phyloP scores from a whole-genome alignment of 129 eudicot species.

The Centrapalus pauciflorus region DNA sequence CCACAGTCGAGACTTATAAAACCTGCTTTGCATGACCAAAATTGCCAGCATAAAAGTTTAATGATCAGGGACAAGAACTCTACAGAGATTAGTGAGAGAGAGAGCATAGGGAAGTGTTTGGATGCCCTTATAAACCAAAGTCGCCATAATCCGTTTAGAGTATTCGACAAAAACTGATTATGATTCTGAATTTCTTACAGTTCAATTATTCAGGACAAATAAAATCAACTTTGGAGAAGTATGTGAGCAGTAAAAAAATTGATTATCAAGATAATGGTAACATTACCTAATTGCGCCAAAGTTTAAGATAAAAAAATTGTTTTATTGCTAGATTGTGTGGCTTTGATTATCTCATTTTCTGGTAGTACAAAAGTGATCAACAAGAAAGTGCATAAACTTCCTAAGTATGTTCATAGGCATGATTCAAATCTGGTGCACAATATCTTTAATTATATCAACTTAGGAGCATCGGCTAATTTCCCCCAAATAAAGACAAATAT shows the following conservation, averaged over 20 bases:
- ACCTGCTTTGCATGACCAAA: slow-evolving; percentile 41
- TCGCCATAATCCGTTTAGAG: not conserved
- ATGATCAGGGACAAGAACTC: too few relatives aligned
- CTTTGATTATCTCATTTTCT: not conserved
- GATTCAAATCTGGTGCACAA: too few relatives aligned
- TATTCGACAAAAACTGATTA: too few relatives aligned
- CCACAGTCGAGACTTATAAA: slow-evolving; percentile 88
- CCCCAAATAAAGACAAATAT: not conserved
- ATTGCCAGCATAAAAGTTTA: slow-evolving; percentile 13
- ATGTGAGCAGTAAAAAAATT: not conserved
- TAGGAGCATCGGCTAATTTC: not conserved
- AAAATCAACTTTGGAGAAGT: not conserved
- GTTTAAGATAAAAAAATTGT: too few relatives aligned
- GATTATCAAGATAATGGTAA: not conserved
- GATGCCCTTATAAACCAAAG: not conserved
- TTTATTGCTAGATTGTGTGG: too few relatives aligned
- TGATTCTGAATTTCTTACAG: not conserved
- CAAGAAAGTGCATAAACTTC: not conserved
- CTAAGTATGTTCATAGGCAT: too few relatives aligned
- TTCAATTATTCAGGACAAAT: not conserved
- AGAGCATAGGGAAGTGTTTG: not conserved
- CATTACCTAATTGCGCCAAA: not conserved
- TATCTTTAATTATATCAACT: not conserved
- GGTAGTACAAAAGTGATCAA: not conserved
- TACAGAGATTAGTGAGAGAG: too few relatives aligned